Percentiles rank a stretch among this genome's conserved stretches.
These are phyloP conservation scores for Nannochloropsis gaditana DNA, from an alignment of 108 stramenopile genomes.

Conservation along the genomic window DNA sequence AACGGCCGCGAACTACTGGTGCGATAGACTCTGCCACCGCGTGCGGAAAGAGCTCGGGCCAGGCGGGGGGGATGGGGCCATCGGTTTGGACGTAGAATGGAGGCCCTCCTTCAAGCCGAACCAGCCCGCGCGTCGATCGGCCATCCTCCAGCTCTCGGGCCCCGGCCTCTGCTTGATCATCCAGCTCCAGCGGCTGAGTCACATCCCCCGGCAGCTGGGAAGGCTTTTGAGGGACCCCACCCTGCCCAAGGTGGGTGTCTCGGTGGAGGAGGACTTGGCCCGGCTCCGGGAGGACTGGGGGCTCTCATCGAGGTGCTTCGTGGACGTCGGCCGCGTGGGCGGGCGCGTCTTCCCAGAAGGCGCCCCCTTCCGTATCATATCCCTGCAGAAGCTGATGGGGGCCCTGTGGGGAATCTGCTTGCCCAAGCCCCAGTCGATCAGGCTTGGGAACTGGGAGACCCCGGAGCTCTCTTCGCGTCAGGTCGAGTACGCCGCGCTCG, in stretches of 20 bases:
- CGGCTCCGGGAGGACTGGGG: not conserved
- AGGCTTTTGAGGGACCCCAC: not conserved
- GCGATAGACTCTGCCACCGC: not conserved
- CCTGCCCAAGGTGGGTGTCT: not conserved
- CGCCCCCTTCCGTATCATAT: not conserved
- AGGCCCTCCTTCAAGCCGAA: not conserved
- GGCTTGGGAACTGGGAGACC: slow-evolving; percentile 1
- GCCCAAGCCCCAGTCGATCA: not conserved
- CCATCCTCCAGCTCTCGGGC: not conserved
- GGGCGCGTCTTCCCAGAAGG: not conserved
- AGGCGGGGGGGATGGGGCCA: not conserved
- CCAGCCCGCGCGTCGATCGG: not conserved
- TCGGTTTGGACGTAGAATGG: not conserved
- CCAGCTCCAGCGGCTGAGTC: not conserved
- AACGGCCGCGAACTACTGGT: not conserved
- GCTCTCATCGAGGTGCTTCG: not conserved
- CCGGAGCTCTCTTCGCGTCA: not conserved
- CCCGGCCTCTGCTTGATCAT: slow-evolving; percentile 16
- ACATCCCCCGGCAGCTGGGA: not conserved
- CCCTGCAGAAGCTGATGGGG: not conserved
- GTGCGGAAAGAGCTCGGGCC: not conserved
- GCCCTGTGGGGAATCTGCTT: not conserved
- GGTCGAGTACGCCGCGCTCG: not conserved
- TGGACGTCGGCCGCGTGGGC: not conserved
- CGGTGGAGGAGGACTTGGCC: not conserved